phyloP scores from a whole-genome alignment of 2,329 filamentous ascomycete species.

The Epichloe scottii region DNA sequence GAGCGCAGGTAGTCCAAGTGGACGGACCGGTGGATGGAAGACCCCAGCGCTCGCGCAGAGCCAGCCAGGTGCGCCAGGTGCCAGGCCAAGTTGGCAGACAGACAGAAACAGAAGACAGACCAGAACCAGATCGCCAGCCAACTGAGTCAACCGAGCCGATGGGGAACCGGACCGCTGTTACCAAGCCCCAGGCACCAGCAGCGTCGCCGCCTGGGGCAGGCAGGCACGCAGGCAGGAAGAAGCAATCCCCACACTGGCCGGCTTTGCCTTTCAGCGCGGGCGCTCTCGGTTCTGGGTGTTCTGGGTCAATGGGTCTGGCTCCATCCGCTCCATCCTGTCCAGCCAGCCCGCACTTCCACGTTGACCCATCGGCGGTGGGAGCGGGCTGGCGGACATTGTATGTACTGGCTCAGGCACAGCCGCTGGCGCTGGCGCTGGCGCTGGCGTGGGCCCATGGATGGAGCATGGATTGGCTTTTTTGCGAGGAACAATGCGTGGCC shows the following conservation, averaged over 20 bases:
- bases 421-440: background rate
- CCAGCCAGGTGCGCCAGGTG: background rate
- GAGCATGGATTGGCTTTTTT: background rate
- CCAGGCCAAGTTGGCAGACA: background rate
- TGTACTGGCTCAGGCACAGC: background rate
- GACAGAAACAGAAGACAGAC: too few relatives aligned
- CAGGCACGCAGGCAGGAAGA: too few relatives aligned
- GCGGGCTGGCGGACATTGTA: background rate
- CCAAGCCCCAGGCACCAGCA: background rate
- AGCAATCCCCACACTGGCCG: background rate
- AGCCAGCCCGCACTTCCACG: too few relatives aligned
- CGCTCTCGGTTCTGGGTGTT: background rate
- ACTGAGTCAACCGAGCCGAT: too few relatives aligned
- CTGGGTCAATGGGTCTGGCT: background rate
- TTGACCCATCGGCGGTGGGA: background rate
- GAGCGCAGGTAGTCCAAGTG: background rate
- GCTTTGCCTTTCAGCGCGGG: background rate
- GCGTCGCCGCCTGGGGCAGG: background rate
- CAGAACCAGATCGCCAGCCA: too few relatives aligned
- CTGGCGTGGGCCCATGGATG: background rate
- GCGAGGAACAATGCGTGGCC: background rate
- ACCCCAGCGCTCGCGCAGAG: constrained; percentile 1
- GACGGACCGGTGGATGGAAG: background rate
- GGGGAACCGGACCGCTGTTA: background rate
- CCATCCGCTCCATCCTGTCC: background rate